Conservation (phyloP, 345 rosid species). For the Salix suchowensis region DNA sequence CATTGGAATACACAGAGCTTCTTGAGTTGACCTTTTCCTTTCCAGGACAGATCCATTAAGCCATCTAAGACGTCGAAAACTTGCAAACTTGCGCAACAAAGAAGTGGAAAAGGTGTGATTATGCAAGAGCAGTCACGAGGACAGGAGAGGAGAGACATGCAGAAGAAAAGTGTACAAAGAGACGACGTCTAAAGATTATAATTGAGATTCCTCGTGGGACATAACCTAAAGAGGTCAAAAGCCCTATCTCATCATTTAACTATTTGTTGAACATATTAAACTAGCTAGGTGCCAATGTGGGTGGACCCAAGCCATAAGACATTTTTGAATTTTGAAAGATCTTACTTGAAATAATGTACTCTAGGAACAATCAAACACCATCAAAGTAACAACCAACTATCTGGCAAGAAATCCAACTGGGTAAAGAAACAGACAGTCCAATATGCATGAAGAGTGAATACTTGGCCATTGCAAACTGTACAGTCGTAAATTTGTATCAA, state of each 20-base stretch:
- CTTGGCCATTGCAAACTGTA: background rate
- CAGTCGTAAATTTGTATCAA: background rate
- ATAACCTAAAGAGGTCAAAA: constrained; percentile 2
- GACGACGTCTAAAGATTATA: constrained; percentile 7
- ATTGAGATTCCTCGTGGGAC: constrained; percentile 25
- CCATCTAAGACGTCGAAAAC: background rate
- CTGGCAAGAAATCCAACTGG: background rate
- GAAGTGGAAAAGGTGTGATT: background rate
- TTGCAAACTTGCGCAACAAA: background rate
- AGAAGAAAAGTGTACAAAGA: background rate
- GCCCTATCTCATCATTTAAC: constrained; percentile 25
- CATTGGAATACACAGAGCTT: constrained; percentile 5
- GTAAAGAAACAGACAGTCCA: background rate
- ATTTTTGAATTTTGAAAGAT: constrained; percentile 12
- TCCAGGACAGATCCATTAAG: constrained; percentile 2
- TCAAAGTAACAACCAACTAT: background rate
- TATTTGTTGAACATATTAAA: constrained; percentile 10
- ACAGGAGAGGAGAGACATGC: background rate
- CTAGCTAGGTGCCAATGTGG: constrained; percentile 8
- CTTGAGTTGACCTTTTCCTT: background rate
- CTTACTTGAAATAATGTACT: background rate
- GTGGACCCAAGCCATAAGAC: constrained; percentile 17
- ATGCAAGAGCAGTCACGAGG: background rate
- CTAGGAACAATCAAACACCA: constrained; percentile 1
- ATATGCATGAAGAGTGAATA: background rate